phyloP scores from a whole-genome alignment of 2,329 filamentous ascomycete genomes.

The Byssoonygena ceratinophila region DNA sequence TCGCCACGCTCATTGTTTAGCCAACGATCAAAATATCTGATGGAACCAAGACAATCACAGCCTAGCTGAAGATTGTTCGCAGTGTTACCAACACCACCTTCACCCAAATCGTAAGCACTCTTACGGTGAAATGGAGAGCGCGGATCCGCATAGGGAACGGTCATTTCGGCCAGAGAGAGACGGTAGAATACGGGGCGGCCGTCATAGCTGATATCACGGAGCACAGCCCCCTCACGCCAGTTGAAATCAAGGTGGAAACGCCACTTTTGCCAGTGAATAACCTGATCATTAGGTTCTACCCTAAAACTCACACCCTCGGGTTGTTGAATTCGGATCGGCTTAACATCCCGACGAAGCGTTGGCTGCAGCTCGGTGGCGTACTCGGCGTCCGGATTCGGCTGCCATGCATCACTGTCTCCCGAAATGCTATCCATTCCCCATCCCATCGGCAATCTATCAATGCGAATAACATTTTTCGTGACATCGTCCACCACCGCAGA shows the following conservation, averaged over 20 bases:
- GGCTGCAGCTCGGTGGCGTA: conserved; percentile 6
- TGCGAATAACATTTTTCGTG: conserved; percentile 53
- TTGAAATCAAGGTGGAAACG: conserved; percentile 36
- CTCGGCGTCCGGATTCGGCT: conserved; percentile 6
- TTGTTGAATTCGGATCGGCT: conserved; percentile 30
- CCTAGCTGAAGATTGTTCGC: conserved; percentile 37
- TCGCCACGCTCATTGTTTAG: conserved; percentile 28
- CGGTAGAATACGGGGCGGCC: conserved; percentile 34
- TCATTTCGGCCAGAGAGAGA: conserved; percentile 37
- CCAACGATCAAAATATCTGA: conserved; percentile 37
- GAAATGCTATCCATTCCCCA: conserved; percentile 2
- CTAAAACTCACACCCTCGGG: conserved; percentile 30
- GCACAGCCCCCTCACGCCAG: conserved; percentile 36
- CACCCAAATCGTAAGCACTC: conserved; percentile 38
- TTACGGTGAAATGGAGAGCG: conserved; percentile 36
- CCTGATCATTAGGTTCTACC: conserved; percentile 21
- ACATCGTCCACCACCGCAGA: conserved; percentile 55
- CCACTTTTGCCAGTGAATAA: conserved; percentile 37
- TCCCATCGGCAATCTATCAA: conserved; percentile 59
- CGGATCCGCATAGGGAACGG: conserved; percentile 37
- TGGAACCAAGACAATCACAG: conserved; percentile 37
- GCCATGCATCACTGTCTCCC: conserved; percentile 3
- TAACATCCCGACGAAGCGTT: conserved; percentile 13
- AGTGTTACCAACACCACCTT: conserved; percentile 35
- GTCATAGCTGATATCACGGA: conserved; percentile 35